Evolutionary conservation across 176 grass and related monocot species (phyloP).

Genomic region (Oryza glaberrima): DNA sequence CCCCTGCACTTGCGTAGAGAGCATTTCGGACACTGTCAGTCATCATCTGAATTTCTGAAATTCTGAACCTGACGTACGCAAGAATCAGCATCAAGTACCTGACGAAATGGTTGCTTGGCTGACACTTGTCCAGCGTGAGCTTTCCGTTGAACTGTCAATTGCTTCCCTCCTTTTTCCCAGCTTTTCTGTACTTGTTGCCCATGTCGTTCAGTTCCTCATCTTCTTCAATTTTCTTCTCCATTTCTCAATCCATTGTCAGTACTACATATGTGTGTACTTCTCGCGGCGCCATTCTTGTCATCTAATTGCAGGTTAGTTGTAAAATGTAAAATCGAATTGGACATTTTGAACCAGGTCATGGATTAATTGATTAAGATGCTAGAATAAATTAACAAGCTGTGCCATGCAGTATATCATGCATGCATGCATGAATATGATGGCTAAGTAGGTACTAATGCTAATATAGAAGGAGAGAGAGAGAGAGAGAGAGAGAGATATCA

Average conservation of each 20-base stretch:
- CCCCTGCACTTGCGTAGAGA: neutral
- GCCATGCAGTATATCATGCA: neutral
- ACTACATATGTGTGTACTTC: neutral
- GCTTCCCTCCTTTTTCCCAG: neutral
- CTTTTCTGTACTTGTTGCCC: constrained; percentile 19
- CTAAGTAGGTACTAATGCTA: constrained; percentile 2
- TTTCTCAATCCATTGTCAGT: neutral
- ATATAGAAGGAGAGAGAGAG: neutral
- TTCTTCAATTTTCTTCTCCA: neutral
- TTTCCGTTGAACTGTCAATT: constrained; percentile 42
- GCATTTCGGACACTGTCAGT: neutral
- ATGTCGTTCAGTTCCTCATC: neutral
- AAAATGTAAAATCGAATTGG: neutral
- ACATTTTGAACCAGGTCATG: neutral
- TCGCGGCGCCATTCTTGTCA: neutral
- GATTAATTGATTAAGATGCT: neutral
- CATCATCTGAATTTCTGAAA: neutral
- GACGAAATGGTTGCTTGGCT: neutral
- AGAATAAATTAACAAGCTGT: neutral
- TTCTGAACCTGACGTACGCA: constrained; percentile 25
- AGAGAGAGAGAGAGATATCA: neutral
- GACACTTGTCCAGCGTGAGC: constrained; percentile 46
- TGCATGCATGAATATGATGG: constrained; percentile 16
- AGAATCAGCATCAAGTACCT: constrained; percentile 37
- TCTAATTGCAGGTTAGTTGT: neutral